These are phyloP conservation scores for Salix udensis DNA, from an alignment of 345 rosid genomes.

Conservation along the genomic window DNA sequence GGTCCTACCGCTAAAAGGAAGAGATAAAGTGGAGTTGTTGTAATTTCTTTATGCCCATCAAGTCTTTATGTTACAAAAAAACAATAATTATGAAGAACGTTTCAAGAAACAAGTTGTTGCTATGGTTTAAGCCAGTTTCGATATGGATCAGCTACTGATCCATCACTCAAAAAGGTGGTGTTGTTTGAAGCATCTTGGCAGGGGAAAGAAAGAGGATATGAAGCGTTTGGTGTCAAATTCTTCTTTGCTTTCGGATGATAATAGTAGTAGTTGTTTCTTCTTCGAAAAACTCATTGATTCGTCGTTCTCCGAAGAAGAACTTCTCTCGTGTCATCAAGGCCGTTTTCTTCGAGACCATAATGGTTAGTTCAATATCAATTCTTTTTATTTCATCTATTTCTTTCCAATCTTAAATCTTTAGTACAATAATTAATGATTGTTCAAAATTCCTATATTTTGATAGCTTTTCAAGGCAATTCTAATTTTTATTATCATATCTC, in stretches of 20 bases:
- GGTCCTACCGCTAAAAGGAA: too few species aligned
- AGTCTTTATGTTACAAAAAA: not conserved
- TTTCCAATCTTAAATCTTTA: not conserved
- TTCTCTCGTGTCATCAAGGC: slow-evolving; percentile 37
- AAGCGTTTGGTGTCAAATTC: slow-evolving; percentile 1
- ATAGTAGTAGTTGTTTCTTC: not conserved
- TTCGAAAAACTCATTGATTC: slow-evolving; percentile 7
- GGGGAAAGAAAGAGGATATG: not conserved
- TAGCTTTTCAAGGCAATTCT: not conserved
- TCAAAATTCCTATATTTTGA: not conserved
- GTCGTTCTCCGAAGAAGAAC: slow-evolving; percentile 15
- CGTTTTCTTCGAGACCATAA: slow-evolving; percentile 28
- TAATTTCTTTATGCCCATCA: not conserved
- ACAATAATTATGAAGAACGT: slow-evolving; percentile 20
- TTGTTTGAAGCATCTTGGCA: not conserved
- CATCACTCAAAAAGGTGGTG: not conserved
- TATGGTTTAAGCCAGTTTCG: slow-evolving; percentile 44
- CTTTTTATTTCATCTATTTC: not conserved
- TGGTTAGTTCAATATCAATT: slow-evolving; percentile 25
- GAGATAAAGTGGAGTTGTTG: too few species aligned
- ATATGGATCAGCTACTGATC: slow-evolving; percentile 28
- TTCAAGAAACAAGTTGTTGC: slow-evolving; percentile 37
- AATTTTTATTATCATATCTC: not conserved
- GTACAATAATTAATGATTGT: not conserved
- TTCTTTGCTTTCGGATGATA: not conserved